Evolutionary conservation across 148 eudicot genomes (phyloP), one percentile per base, ranked within the genome.

Genomic region (Fagopyrum homotropicum): DNA sequence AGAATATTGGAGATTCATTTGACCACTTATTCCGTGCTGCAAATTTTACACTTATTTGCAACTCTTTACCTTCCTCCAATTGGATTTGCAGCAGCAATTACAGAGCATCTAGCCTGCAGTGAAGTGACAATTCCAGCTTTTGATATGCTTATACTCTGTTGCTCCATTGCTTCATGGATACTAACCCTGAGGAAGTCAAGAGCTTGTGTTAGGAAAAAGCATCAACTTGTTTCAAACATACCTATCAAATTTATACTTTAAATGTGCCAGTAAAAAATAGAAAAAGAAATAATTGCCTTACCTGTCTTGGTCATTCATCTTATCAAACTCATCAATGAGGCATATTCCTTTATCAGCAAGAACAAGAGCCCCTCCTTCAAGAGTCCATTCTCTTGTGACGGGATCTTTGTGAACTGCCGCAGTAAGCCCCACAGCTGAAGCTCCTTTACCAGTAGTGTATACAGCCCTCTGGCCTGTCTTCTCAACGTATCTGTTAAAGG

Each of bases 291-390:
- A 22, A 69, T 9, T 35, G 57, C 14, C 83, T 73, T 76, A 77
- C 97, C 97, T 92, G 80, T 95, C 98, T 77, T 95, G 98, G 78
- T 95, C 98, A 83, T 95, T 95, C 98, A 95, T 95, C 82, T 95
- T 95, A 84, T 95, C 98, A 75, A 95, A 95, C 83, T 95, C 98
- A 78, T 95, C 98, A 69, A 95, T 95, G 57, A 92, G 92, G 80
- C 97, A 90, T 44, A 95, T 89, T 72, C 97, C 98, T 80, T 89
- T 90, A 79, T 95, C 98, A 45, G 97, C 98, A 81, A 95, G 80
- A 35, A 95, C 98, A 83, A 95, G 97, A 69, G 98, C 98, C 60
- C 98, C 98, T 71, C 97, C 96, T 85, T 95, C 97, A 61, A 95
- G 91, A 60, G 98, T 94, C 98, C 98, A 94, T 79, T 94, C 98